phyloP scores from a whole-genome alignment of 495 filamentous ascomycete species.

The Eremomyces bilateralis region DNA sequence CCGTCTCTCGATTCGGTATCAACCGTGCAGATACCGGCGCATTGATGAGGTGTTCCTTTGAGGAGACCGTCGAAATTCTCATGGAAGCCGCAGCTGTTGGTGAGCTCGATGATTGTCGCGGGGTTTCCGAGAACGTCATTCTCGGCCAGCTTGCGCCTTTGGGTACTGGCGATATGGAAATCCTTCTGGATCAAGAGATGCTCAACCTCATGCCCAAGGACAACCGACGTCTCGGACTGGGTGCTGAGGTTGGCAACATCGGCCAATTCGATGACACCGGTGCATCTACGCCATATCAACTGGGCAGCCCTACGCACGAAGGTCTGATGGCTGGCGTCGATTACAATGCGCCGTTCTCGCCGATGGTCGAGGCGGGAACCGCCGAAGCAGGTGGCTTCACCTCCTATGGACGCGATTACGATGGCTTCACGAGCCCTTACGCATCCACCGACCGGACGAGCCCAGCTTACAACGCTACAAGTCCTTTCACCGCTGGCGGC shows the following conservation, averaged over 20 bases:
- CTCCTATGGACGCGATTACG: constrained; percentile 29
- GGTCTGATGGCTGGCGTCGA: constrained; percentile 55
- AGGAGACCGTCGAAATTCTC: constrained; percentile 96
- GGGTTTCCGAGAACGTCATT: constrained; percentile 97
- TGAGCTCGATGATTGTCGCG: constrained; percentile 91
- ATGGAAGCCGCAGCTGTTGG: constrained; percentile 83
- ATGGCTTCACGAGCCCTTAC: constrained; percentile 50
- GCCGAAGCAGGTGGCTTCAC: constrained; percentile 56
- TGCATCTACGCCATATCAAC: constrained; percentile 86
- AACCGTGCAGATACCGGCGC: constrained; percentile 95
- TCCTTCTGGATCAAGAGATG: constrained; percentile 83
- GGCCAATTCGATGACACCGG: constrained; percentile 50
- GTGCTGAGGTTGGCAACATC: constrained; percentile 53
- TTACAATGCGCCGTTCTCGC: constrained; percentile 64
- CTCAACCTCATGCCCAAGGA: constrained; percentile 84
- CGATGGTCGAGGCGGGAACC: constrained; percentile 49
- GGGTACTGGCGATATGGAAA: constrained; percentile 86
- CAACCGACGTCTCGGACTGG: constrained; percentile 59
- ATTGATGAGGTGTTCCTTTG: constrained; percentile 97
- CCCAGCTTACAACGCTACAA: constrained; percentile 52
- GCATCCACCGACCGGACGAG: constrained; percentile 37
- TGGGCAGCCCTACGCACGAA: constrained; percentile 68
- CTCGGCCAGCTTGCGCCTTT: constrained; percentile 89
- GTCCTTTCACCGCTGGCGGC: constrained; percentile 42
- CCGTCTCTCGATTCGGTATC: constrained; percentile 94